Base-by-base conservation (phyloP, 257 asterid genomes). In the Plantago elongata region DNA sequence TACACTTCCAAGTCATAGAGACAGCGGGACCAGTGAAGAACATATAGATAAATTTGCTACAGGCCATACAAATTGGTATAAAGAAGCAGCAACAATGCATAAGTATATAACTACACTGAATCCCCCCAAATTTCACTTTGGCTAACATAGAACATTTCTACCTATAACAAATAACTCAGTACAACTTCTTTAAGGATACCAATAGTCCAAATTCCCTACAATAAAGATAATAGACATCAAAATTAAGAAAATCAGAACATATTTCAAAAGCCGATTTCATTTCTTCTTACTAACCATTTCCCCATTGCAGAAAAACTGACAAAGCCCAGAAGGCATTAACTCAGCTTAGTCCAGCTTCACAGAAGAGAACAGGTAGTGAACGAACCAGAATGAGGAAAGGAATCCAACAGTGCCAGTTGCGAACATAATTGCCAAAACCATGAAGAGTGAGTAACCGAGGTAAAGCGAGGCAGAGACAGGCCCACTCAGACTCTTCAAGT, bases 361-460 rank as follows among this genome's bases (percentile, higher is more conserved):
- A 0, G 94, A 86, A 9, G 95, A 86, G 75, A 89, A 89, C 79
- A 89, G 79, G 81, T 78, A 89, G 64, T 89, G 94, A 76, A 89
- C 94, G 59, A 89, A 89, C 91, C 95, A 89, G 76, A 89, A 86
- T 5, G 95, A 89, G 8, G 91, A 77, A 61, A 89, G 86, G 83
- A 89, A 84, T 49, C 95, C 95, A 44, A 89, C 89, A 0, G 95
- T 85, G 14, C 95, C 97, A 0, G 97, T 89, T 10, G 97, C 95
- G 16, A 89, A 88, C 95, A 87, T 89, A 55, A 89, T 75, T 1
- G 94, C 97, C 7, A 76, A 12, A 22, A 79, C 97, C 97, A 89
- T 89, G 74, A 87, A 81, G 56, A 87, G 83, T 11, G 95, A 84
- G 69, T 89, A 89, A 0, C 97, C 97, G 5, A 86, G 78, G 81